Evolutionary conservation across 1,139 yeast species (phyloP).

Genomic region (Pneumocystis oryctolagi): DNA sequence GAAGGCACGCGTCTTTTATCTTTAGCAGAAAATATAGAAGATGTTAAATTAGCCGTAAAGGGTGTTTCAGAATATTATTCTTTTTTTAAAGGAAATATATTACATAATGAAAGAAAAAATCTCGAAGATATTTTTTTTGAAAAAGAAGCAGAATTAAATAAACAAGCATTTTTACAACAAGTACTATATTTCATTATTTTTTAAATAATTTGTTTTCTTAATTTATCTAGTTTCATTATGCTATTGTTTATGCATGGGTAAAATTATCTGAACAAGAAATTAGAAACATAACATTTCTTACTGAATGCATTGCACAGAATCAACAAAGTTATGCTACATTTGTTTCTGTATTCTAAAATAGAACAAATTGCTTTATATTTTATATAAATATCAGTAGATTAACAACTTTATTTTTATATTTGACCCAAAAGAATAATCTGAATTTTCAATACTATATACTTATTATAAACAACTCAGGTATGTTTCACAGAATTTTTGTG

Average conservation of each 20-base stretch:
- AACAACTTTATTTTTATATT: not conserved
- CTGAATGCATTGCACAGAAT: constrained; percentile 61
- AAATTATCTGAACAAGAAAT: constrained; percentile 92
- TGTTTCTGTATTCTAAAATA: not conserved
- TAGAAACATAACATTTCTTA: constrained; percentile 94
- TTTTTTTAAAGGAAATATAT: constrained; percentile 39
- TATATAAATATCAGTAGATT: not conserved
- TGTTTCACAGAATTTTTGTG: not conserved
- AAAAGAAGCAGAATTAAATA: constrained; percentile 82
- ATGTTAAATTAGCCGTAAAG: constrained; percentile 57
- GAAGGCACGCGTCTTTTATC: constrained; percentile 56
- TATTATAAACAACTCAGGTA: not conserved
- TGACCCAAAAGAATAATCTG: not conserved
- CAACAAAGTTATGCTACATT: constrained; percentile 24
- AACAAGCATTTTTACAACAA: constrained; percentile 75
- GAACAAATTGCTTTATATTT: not conserved
- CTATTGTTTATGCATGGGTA: constrained; percentile 93
- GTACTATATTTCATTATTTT: not conserved
- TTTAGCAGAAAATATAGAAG: constrained; percentile 71
- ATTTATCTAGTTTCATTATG: constrained; percentile 43
- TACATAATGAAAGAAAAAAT: constrained; percentile 31
- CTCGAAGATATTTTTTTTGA: constrained; percentile 89
- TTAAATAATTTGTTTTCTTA: not conserved
- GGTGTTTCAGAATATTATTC: constrained; percentile 59
- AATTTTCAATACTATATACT: not conserved